phyloP scores from a whole-genome alignment of 306 rosid genomes.

The Glycine soja region DNA sequence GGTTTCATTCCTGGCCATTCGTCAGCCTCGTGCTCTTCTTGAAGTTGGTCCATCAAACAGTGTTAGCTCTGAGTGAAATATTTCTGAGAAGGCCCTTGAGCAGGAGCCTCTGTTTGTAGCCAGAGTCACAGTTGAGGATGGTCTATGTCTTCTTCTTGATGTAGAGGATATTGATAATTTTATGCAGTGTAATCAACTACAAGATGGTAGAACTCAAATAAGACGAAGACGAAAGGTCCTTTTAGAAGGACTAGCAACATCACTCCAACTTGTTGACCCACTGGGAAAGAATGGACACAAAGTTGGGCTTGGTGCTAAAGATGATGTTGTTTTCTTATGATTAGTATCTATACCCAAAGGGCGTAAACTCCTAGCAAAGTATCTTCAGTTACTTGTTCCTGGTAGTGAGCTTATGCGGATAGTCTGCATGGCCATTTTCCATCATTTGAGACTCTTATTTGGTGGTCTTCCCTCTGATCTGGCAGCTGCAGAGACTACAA shows the following conservation, averaged over 20 bases:
- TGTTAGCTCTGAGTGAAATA: constrained; percentile 54
- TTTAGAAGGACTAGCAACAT: constrained; percentile 65
- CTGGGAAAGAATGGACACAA: constrained; percentile 61
- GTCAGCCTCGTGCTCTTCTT: constrained; percentile 63
- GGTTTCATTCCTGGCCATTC: constrained; percentile 57
- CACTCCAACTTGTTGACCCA: constrained; percentile 66
- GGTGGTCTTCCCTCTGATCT: constrained; percentile 61
- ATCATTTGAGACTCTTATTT: constrained; percentile 65
- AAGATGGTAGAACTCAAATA: constrained; percentile 64
- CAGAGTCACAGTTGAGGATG: constrained; percentile 64
- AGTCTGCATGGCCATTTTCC: constrained; percentile 67
- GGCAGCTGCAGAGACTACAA: constrained; percentile 54
- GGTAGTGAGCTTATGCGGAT: constrained; percentile 65
- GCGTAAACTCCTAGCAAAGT: constrained; percentile 57
- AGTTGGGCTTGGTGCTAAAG: constrained; percentile 60
- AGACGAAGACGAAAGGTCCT: constrained; percentile 61
- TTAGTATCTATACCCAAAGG: constrained; percentile 60
- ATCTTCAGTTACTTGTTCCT: constrained; percentile 60
- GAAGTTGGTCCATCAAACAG: constrained; percentile 57
- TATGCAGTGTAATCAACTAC: constrained; percentile 52
- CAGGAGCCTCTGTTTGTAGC: constrained; percentile 68
- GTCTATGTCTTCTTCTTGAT: constrained; percentile 65
- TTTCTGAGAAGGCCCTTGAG: constrained; percentile 62
- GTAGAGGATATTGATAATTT: constrained; percentile 65
- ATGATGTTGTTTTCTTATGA: constrained; percentile 62